A percentile compares a stretch with the other conserved stretches of the same genome.
phyloP scores from a whole-genome alignment of 306 rosid species.

The Rosa lucieae region DNA sequence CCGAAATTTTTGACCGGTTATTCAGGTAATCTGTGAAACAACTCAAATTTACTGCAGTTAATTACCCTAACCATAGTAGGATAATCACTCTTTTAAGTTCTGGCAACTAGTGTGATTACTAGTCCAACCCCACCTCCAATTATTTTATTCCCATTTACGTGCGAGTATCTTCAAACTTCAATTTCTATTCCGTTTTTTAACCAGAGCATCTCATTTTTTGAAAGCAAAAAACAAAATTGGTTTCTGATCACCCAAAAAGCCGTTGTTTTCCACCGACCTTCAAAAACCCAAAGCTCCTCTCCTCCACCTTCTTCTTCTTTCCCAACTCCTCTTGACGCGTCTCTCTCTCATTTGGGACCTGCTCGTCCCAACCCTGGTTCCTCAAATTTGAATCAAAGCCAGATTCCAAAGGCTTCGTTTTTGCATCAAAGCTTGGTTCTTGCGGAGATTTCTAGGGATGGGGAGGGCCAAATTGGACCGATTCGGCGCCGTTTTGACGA shows the following conservation, averaged over 20 bases:
- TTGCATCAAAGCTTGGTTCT: not conserved
- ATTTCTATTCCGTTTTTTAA: not conserved
- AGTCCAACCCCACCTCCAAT: not conserved
- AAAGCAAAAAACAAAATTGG: not conserved
- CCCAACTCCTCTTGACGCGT: constrained; percentile 10
- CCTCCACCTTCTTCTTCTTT: not conserved
- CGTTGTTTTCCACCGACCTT: constrained; percentile 32
- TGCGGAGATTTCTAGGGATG: constrained; percentile 35
- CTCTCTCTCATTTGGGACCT: constrained; percentile 2
- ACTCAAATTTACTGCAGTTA: not conserved
- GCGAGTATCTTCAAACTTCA: not conserved
- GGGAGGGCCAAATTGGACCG: constrained; percentile 56
- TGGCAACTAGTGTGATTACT: constrained; percentile 8
- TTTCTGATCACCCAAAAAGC: constrained; percentile 15
- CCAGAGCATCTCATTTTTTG: not conserved
- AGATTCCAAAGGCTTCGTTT: not conserved
- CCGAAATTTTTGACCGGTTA: not conserved
- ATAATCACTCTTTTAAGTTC: not conserved
- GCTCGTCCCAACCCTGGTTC: not conserved
- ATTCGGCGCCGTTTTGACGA: constrained; percentile 36
- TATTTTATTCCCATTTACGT: not conserved
- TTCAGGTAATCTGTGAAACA: not conserved
- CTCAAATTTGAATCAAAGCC: constrained; percentile 20
- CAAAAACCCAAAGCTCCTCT: not conserved
- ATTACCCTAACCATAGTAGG: not conserved